Base-by-base conservation (phyloP, 2,329 filamentous ascomycete genomes). In the Monilinia aucupariae region DNA sequence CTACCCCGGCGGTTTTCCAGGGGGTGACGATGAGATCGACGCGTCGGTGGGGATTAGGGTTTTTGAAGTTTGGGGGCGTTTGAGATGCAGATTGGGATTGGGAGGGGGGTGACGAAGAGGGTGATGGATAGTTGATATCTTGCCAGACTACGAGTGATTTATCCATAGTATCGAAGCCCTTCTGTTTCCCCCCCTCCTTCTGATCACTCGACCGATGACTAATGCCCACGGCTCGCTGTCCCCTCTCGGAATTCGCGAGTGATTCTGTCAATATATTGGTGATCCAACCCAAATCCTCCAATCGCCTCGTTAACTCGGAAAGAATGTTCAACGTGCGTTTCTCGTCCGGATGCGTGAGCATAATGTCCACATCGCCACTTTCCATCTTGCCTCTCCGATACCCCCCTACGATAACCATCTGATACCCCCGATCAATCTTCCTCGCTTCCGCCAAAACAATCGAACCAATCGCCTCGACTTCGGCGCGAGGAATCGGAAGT, bases 141-240 rank as follows among this genome's bases (percentile, higher is more conserved):
- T 96, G 90, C 93, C 93, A 97, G 0, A 97, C 91, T 0, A 97
- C 89, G 59, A 97, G 78, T 0, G 92, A 92, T 74, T 97, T 97
- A 74, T 97, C 92, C 0, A 97, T 81, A 0, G 86, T 90, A 72
- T 97, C 92, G 68, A 96, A 97, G 2, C 45, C 54, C 8, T 8
- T 15, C 1, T 6, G 8, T 32, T 30, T 61, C 60, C 15, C 37
- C 60, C 15, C 37, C 17, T 25, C 45, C 58, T n/a, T 76, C 72
- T 0, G 81, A 81, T 66, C 32, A 27, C 22, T 22, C 25, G 20
- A 4, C 32, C 22, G 22, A 37, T 17, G 25, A 22, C 15, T 30
- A 34, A 58, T 13, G 4, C 49, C 34, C 8, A 85, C 74, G 0
- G 84, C 78, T 27, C 71, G 74, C 70, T 97, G 92, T 4, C 85